Evolutionary conservation across 2,329 filamentous ascomycete species (phyloP), one percentile per base, ranked within the genome.

Genomic region (Lachnellula arida): DNA sequence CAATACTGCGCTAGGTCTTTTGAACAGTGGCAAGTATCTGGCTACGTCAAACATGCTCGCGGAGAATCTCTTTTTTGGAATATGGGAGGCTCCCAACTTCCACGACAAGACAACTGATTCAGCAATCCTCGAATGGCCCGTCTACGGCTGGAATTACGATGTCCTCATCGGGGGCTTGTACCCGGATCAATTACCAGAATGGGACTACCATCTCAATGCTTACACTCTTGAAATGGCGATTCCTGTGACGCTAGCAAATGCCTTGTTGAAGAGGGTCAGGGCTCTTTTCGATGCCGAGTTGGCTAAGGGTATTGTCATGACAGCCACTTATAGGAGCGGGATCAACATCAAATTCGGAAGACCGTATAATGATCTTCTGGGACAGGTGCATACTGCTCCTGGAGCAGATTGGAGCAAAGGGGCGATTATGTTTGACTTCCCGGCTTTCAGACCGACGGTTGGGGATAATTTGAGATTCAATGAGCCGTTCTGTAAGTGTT

Each of bases 371-470:
- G 59, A 61, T 48, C 51, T 61, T 8, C 37, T 61, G 2, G 59
- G 59, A 1, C 56, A 61, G 46, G 59, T 59, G 5, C 47, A 56
- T 11, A 51, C 48, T 7, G 55, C 51, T 3, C 54, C 49, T 57
- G 56, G 53, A 3, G 40, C 40, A 19, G 53, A 60, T 49, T 62
- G 60, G 60, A 56, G 28, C 4, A 60, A 58, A 37, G 60, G 60
- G 2, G 57, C 57, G 1, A 62, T 62, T 17, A 62, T 62, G 60
- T 62, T 62, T 48, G 57, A 62, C 39, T 62, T 62, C 34, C 57
- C 60, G 1, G 54, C 42, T 15, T 62, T 51, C 25, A 46, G 49
- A 44, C 60, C 60, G 3, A 60, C 60, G 7, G 47, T 34, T 19
- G 60, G 60, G 25, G 55, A 62, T 58, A 43, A 58, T 25, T 37